Percentiles rank a stretch among this genome's conserved stretches.
Conservation (phyloP, 768 basidiomycete species). For the Cystoderma amianthinum region DNA sequence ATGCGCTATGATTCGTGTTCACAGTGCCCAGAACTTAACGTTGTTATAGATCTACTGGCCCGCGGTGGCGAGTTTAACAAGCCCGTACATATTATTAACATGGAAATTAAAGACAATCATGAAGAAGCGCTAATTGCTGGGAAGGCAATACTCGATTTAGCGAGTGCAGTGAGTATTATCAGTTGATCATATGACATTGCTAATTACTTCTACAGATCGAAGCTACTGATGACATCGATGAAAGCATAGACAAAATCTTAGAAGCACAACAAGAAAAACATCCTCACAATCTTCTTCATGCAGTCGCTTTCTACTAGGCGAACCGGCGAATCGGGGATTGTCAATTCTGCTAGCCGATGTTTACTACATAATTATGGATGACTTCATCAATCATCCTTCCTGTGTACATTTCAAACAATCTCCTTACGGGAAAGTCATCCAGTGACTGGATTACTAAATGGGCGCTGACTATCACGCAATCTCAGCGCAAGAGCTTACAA, state of each 20-base stretch:
- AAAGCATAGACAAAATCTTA: constrained; percentile 85
- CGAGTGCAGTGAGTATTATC: constrained; percentile 63
- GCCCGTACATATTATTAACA: constrained; percentile 93
- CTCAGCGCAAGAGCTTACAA: no score
- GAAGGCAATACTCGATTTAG: constrained; percentile 89
- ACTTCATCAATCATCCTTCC: background rate
- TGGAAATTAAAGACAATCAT: constrained; percentile 98
- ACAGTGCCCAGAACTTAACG: background rate
- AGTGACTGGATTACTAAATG: no score
- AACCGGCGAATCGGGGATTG: background rate
- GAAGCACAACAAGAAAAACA: constrained; percentile 81
- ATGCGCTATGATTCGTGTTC: constrained; percentile 10
- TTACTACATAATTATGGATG: background rate
- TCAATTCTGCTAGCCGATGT: background rate
- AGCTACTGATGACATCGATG: constrained; percentile 77
- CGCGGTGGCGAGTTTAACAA: constrained; percentile 90
- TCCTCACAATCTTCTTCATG: constrained; percentile 87
- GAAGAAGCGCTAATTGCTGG: constrained; percentile 97
- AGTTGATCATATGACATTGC: constrained; percentile 8
- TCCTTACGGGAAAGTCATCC: no score
- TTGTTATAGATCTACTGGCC: constrained; percentile 62
- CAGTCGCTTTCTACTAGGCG: constrained; percentile 84
- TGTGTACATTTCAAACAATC: background rate
- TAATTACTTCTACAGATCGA: constrained; percentile 59
- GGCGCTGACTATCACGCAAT: background rate